Percentiles rank a stretch among this genome's conserved stretches.
Evolutionary conservation across 2,329 filamentous ascomycete genomes (phyloP).

Genomic region (Paecilomyces dactylethromorphus): DNA sequence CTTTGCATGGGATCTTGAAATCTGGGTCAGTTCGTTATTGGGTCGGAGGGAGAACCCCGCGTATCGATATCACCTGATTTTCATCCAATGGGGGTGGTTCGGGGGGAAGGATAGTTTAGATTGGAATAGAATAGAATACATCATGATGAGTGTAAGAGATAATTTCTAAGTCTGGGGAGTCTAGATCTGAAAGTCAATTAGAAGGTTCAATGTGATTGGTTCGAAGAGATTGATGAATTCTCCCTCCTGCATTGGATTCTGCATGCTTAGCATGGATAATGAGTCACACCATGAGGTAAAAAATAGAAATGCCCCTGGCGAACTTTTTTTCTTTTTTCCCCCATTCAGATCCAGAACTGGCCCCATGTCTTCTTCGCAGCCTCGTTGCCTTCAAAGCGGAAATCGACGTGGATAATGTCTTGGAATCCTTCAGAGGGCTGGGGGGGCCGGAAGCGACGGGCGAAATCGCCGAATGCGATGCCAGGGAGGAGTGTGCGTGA

Average conservation of each 20-base stretch:
- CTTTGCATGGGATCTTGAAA: too few relatives aligned
- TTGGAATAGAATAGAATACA: neutral
- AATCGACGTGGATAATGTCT: slow-evolving; percentile 69
- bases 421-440: slow-evolving; percentile 71
- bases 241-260: neutral
- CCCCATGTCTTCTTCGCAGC: slow-evolving; percentile 67
- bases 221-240: too few relatives aligned
- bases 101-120: too few relatives aligned
- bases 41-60: too few relatives aligned
- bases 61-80: too few relatives aligned
- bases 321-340: too few relatives aligned
- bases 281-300: neutral
- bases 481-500: slow-evolving; percentile 65
- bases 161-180: too few relatives aligned
- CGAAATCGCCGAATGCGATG: slow-evolving; percentile 73
- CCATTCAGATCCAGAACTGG: slow-evolving; percentile 65
- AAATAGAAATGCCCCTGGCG: neutral
- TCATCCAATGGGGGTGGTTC: too few relatives aligned
- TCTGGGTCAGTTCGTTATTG: too few relatives aligned
- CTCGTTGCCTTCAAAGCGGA: slow-evolving; percentile 64
- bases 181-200: too few relatives aligned
- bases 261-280: neutral
- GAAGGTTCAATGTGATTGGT: too few relatives aligned
- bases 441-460: slow-evolving; percentile 66
- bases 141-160: neutral